These are phyloP conservation scores for Geosmithia morbida DNA, from an alignment of 2,329 filamentous ascomycete genomes.

Conservation along the genomic window DNA sequence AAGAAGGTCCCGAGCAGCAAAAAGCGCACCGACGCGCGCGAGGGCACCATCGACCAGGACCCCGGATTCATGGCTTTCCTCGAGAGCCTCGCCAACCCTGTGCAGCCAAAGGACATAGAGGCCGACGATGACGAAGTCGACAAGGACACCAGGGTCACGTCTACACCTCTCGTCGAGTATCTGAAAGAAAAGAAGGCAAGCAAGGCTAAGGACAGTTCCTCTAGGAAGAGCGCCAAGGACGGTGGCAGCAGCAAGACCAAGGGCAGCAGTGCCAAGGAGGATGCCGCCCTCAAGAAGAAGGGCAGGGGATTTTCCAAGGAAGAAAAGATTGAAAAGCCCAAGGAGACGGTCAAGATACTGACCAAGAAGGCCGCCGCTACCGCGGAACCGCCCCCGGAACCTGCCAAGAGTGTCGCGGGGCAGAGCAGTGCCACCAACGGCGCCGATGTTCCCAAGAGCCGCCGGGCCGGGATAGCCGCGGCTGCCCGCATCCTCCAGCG, in stretches of 20 bases:
- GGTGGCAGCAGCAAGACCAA: constrained; percentile 40
- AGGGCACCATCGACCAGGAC: constrained; percentile 94
- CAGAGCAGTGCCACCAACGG: constrained; percentile 15
- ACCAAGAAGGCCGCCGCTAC: constrained; percentile 41
- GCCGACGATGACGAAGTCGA: constrained; percentile 25
- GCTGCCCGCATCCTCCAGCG: constrained; percentile 52
- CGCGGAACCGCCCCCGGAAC: constrained; percentile 8
- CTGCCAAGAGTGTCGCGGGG: constrained; percentile 19
- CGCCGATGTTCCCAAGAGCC: constrained; percentile 35
- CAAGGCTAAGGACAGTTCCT: constrained; percentile 39
- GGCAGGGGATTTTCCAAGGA: constrained; percentile 41
- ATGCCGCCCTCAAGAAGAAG: constrained; percentile 47
- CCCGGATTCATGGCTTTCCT: constrained; percentile 91
- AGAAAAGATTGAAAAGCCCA: constrained; percentile 36
- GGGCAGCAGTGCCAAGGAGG: constrained; percentile 19
- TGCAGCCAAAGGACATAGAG: constrained; percentile 30
- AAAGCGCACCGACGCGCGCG: constrained; percentile 64
- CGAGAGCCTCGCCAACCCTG: constrained; percentile 65
- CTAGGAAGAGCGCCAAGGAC: constrained; percentile 35
- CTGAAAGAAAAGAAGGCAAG: constrained; percentile 85
- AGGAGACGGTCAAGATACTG: constrained; percentile 48
- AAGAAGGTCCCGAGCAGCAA: constrained; percentile 67
- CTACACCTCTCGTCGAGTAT: constrained; percentile 80
- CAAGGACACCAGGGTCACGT: constrained; percentile 51
- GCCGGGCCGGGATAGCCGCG: constrained; percentile 45